These are phyloP conservation scores for Syzygium jambos DNA, from an alignment of 345 rosid species.

Conservation along the genomic window DNA sequence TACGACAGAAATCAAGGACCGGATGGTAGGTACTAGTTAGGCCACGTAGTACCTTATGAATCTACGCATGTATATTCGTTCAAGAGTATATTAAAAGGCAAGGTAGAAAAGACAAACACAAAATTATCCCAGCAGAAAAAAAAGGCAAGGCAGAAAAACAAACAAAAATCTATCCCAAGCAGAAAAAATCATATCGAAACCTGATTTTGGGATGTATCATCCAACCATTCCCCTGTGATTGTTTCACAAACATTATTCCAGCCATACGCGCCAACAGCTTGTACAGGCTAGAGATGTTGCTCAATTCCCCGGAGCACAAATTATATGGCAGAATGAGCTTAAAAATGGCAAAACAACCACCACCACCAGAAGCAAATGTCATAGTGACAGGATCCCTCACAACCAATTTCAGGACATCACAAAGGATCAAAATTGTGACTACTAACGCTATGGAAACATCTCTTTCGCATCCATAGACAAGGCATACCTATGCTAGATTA, in stretches of 20 bases:
- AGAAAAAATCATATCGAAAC: conserved; percentile 15
- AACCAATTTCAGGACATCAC: background rate
- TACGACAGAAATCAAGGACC: conserved; percentile 72
- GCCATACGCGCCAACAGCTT: conserved; percentile 78
- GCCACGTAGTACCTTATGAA: conserved; percentile 60
- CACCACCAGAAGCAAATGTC: background rate
- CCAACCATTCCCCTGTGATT: conserved; percentile 83
- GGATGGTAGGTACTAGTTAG: conserved; percentile 44
- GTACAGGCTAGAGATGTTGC: conserved; percentile 84
- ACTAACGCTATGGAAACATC: background rate
- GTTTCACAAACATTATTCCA: conserved; percentile 83
- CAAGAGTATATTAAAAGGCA: background rate
- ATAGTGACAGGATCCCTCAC: background rate
- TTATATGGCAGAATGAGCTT: background rate
- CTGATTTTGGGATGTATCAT: conserved; percentile 94
- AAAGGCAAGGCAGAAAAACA: background rate
- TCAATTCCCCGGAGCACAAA: conserved; percentile 59
- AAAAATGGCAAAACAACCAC: background rate
- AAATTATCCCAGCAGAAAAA: no score
- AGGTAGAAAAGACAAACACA: no score
- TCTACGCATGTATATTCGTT: conserved; percentile 20
- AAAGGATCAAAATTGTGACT: background rate
- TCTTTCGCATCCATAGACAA: background rate
- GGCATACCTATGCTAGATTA: background rate
- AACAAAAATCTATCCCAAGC: background rate